phyloP scores from a whole-genome alignment of 176 grass and related monocot species.

The Oryza rufipogon region DNA sequence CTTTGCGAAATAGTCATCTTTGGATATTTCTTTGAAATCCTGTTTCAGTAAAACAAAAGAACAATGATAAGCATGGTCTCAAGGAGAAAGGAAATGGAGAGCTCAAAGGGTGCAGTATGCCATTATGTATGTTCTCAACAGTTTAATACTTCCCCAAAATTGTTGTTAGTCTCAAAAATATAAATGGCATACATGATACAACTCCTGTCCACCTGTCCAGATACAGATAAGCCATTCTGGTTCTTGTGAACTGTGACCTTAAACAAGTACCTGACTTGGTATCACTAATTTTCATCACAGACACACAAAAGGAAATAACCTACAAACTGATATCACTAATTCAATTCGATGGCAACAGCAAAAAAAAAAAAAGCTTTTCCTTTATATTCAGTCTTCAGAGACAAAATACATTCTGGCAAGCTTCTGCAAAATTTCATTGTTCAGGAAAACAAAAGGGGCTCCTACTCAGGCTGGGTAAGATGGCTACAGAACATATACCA shows the following conservation, averaged over 20 bases:
- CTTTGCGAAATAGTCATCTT: conserved; percentile 94
- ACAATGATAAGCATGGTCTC: conserved; percentile 6
- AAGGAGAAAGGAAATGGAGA: not conserved
- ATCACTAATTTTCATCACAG: not conserved
- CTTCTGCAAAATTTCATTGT: not conserved
- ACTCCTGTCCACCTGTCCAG: not conserved
- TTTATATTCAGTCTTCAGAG: not conserved
- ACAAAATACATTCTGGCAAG: not conserved
- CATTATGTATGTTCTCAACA: conserved; percentile 8
- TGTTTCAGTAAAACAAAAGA: conserved; percentile 33
- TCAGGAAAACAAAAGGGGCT: not conserved
- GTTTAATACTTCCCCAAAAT: not conserved
- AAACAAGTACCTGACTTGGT: not conserved
- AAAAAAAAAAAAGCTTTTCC: not conserved
- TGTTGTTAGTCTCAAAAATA: not conserved
- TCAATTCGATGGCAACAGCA: not conserved
- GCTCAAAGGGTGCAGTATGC: not conserved
- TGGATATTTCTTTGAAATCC: conserved; percentile 77
- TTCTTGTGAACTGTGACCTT: not conserved
- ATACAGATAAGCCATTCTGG: not conserved
- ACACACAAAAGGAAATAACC: not conserved
- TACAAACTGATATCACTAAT: not conserved
- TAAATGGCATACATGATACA: conserved; percentile 8
- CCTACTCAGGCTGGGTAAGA: not conserved
- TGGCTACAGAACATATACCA: not conserved